Evolutionary conservation across 306 rosid species (phyloP).

Genomic region (Sicyos baderoa): DNA sequence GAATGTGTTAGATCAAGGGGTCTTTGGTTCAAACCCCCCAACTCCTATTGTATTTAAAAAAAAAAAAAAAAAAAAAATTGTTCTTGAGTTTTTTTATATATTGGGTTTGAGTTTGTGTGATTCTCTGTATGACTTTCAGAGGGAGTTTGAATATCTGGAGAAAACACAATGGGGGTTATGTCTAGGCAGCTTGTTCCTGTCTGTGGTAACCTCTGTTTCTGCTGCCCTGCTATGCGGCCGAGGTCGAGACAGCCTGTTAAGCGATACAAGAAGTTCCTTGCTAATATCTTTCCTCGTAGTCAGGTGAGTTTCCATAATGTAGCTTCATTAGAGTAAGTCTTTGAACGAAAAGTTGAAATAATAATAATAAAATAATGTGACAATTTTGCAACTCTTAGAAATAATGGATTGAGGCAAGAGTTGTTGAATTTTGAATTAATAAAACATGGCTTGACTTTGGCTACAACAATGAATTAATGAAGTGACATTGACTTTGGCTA

Average conservation of each 20-base stretch:
- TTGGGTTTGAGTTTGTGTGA: constrained; percentile 22
- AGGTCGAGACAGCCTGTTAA: constrained; percentile 92
- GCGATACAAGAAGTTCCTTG: constrained; percentile 80
- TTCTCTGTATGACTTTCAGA: constrained; percentile 22
- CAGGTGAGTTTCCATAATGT: constrained; percentile 49
- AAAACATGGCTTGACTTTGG: not conserved
- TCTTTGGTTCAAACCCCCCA: too few species aligned
- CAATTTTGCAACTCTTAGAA: not conserved
- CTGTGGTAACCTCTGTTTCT: constrained; percentile 79
- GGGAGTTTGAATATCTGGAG: constrained; percentile 26
- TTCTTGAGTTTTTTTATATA: not conserved
- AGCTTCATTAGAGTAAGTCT: not conserved
- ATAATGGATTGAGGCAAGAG: not conserved
- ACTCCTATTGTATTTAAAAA: too few species aligned
- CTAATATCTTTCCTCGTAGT: constrained; percentile 67
- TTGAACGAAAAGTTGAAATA: not conserved
- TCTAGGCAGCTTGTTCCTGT: constrained; percentile 91
- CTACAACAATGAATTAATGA: not conserved
- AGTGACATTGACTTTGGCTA: not conserved
- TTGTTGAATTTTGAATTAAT: not conserved
- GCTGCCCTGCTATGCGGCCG: constrained; percentile 81
- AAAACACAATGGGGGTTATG: constrained; percentile 82
- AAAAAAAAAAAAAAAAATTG: too few species aligned
- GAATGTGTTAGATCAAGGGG: too few species aligned
- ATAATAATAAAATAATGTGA: not conserved